Base-by-base conservation (phyloP, 257 asterid genomes). In the Solanum phureja region DNA sequence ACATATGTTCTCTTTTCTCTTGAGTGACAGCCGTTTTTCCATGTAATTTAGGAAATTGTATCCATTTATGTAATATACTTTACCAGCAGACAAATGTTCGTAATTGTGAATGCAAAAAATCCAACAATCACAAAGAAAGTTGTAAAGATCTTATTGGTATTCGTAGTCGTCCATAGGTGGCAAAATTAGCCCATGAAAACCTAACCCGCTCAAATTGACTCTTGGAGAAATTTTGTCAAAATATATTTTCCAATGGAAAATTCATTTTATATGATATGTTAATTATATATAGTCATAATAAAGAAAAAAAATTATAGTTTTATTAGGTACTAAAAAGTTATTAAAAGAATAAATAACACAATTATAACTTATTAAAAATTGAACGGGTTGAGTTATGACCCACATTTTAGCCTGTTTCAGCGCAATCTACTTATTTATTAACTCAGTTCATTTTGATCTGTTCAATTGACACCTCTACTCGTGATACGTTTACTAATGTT, bases 21-120 rank as follows among this genome's bases (percentile, higher is more conserved):
- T 66, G 14, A 24, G 35, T 66, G 74, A 27, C 8, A 24, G 0
- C 5, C 11, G 0, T 68, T 13, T 33, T 68, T 6, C 23, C 9
- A 27, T 68, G 75, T 68, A 68, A 68, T 68, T 68, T 68, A 68
- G 37, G 74, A 68, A 68, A 68, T 27, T 68, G 37, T 68, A 68
- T 68, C 37, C 8, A 62, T 62, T 23, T 34, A 73, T 72, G 23
- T 52, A 52, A 58, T 7, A 35, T 35, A 73, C 4, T 66, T 27
- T 66, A 66, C 35, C 19, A 66, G 21, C 16, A 66, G 74, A 73
- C 49, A 73, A 72, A 8, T 72, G 24, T 18, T 74, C 16, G 18
- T 73, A 18, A 19, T 35, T 58, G 19, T 37, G 49, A n/a, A 35
- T 74, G 18, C 52, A 1, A 74, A 21, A 29, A 35, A 35, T 35